Evolutionary conservation across 2,329 filamentous ascomycete genomes (phyloP), one percentile per base, ranked within the genome.

Genomic region (Botrytis pseudocinerea): DNA sequence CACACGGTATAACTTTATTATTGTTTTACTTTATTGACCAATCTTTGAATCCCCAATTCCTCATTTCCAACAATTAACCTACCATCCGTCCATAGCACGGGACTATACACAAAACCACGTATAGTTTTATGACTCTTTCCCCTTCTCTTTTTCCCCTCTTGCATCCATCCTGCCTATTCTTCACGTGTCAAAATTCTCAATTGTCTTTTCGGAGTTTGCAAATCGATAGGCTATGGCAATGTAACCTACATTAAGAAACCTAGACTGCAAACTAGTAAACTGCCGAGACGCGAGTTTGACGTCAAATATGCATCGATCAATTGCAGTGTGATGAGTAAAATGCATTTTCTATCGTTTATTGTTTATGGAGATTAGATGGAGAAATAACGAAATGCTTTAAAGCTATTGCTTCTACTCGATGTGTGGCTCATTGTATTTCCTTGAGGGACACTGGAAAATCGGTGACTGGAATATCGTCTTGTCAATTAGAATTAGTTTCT

Each of bases 221-320:
- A 25, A 46, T 25, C n/a, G 14, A 63, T 44, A 63, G 38, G 38
- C 25, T 40, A n/a, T 54, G 48, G 48, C 48, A n/a, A n/a, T 54
- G 12, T 54, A 54, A 54, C 48, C 48, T n/a, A 54, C 25, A 25
- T 25, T 54, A 54, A 54, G 25, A 54, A 25, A 54, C 48, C 48
- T 54, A 54, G 62, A 44, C 28, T 9, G 28, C 22, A 44, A 44
- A 42, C 25, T 14, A 40, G 7, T 2, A 25, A 48, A 65, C 44
- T 66, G 64, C 64, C 64, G 64, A 66, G 64, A 66, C 38, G 32
- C 32, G 14, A 25, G 25, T 51, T 66, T 66, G 46, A 66, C 64
- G 25, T 66, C 32, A 66, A 66, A 28, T 10, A n/a, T 54, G 46
- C 32, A 66, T 51, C 28, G 35, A 54, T 64, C 20, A 44, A 40